Evolutionary conservation across 805 yeast genomes (phyloP).

Genomic region (Yamadazyma olivae): DNA sequence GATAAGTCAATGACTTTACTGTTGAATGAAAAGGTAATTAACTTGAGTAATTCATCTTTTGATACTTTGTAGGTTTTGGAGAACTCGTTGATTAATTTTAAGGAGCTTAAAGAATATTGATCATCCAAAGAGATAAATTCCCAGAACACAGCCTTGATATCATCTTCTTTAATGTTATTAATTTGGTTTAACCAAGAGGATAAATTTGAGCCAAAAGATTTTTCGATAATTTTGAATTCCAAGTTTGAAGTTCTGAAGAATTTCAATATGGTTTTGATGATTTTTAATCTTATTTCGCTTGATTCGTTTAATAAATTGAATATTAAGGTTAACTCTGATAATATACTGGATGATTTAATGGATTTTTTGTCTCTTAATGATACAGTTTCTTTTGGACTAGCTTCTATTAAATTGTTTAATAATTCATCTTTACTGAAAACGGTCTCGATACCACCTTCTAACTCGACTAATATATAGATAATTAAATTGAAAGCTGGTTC

Average conservation of each 20-base stretch:
- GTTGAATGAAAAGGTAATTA: conserved; percentile 34
- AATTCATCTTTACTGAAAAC: conserved; percentile 25
- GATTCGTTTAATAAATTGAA: conserved; percentile 40
- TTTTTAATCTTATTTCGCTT: conserved; percentile 27
- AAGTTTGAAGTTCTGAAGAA: conserved; percentile 27
- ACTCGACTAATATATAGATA: conserved; percentile 30
- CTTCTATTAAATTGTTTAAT: conserved; percentile 25
- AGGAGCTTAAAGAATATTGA: conserved; percentile 25
- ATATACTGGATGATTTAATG: conserved; percentile 37
- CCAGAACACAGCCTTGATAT: conserved; percentile 34
- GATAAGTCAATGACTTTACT: conserved; percentile 38
- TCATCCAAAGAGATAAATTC: conserved; percentile 33
- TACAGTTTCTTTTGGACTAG: conserved; percentile 35
- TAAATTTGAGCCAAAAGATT: conserved; percentile 36
- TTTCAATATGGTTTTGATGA: conserved; percentile 29
- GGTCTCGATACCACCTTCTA: conserved; percentile 22
- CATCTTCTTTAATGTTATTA: conserved; percentile 27
- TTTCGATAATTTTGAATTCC: conserved; percentile 30
- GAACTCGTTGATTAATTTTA: conserved; percentile 34
- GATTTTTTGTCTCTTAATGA: conserved; percentile 44
- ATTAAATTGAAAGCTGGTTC: conserved; percentile 44
- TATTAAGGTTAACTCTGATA: conserved; percentile 38
- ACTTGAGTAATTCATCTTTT: conserved; percentile 23
- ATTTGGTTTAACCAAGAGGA: conserved; percentile 28
- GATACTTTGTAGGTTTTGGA: conserved; percentile 23